phyloP scores from a whole-genome alignment of 495 filamentous ascomycete genomes.

The Lasiosphaeria ovina region DNA sequence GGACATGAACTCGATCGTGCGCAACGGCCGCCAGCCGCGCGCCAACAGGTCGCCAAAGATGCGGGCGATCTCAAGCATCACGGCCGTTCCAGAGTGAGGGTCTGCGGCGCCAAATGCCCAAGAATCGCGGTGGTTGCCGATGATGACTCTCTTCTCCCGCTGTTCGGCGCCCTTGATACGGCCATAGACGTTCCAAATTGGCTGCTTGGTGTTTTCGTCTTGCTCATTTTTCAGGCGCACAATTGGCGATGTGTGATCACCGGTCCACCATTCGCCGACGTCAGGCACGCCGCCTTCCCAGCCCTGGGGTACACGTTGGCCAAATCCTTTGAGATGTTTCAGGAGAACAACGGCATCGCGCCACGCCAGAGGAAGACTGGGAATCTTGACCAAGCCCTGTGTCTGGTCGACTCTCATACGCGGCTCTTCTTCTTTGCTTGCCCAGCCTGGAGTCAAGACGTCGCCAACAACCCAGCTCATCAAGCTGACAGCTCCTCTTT shows the following conservation, averaged over 20 bases:
- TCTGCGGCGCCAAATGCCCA: slow-evolving; percentile 88
- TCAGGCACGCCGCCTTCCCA: slow-evolving; percentile 77
- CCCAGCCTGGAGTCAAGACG: slow-evolving; percentile 83
- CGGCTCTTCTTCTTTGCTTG: slow-evolving; percentile 66
- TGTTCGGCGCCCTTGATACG: slow-evolving; percentile 80
- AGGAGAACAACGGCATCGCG: slow-evolving; percentile 80
- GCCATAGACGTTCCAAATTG: slow-evolving; percentile 88
- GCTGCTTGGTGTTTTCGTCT: slow-evolving; percentile 75
- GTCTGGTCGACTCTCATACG: slow-evolving; percentile 68
- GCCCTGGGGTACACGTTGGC: slow-evolving; percentile 62
- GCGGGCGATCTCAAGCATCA: slow-evolving; percentile 82
- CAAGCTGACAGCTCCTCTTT: slow-evolving; percentile 78
- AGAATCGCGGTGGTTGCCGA: slow-evolving; percentile 92
- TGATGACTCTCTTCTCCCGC: slow-evolving; percentile 77
- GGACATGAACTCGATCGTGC: slow-evolving; percentile 89
- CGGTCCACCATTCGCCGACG: slow-evolving; percentile 78
- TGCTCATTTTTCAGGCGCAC: slow-evolving; percentile 87
- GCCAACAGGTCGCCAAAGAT: slow-evolving; percentile 74
- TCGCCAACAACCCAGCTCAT: slow-evolving; percentile 84
- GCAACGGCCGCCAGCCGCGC: slow-evolving; percentile 84
- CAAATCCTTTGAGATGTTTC: slow-evolving; percentile 72
- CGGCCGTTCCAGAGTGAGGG: slow-evolving; percentile 84
- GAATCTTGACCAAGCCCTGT: slow-evolving; percentile 73
- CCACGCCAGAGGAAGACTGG: slow-evolving; percentile 85
- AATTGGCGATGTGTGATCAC: slow-evolving; percentile 68